Base-by-base conservation (phyloP, 306 rosid genomes). In the Corylus americana region DNA sequence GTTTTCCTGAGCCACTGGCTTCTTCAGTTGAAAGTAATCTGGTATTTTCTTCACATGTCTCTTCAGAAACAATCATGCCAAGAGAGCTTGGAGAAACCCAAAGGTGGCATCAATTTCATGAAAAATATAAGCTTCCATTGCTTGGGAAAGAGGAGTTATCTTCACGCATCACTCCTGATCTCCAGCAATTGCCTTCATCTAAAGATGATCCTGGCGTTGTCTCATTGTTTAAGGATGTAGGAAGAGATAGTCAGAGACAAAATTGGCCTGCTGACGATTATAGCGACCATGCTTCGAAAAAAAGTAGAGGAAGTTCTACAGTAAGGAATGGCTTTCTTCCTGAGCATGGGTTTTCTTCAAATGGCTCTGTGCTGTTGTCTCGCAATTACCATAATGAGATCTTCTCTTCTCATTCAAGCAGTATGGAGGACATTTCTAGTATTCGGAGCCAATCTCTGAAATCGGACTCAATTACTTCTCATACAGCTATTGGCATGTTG, bases 261-360 rank as follows among this genome's bases (percentile, higher is more conserved):
- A 76, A 53, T 37, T n/a, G 77, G 79, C 61, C 67, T 2, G 42
- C 55, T 59, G 80, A 72, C 62, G 45, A 75, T 22, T 74, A 61
- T 66, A 37, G 66, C 16, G 70, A 55, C 31, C 82, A 68, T 64
- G 51, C 70, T 29, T 78, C 68, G 2, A 67, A 81, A 61, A 73
- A 39, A 55, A 58, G 70, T 75, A 77, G 82, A 84, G 90, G 78
- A 18, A 78, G 59, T 50, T 76, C 74, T 42, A 39, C 64, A 37
- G 68, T 58, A 9, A 83, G 78, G 78, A 83, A 81, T 39, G 70
- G 66, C 74, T 85, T 84, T 84, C 76, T 77, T 86, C 87, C 85
- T 69, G 93, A 87, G 47, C 79, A 77, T 75, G 83, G 84, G 81
- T 78, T 79, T 86, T 78, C 86, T 63, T 75, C 83, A 66, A 87